Percentiles rank a stretch among this genome's conserved stretches.
These are phyloP conservation scores for Backusella sp. DNA, from an alignment of 192 early-diverging fungal species.

Conservation along the genomic window DNA sequence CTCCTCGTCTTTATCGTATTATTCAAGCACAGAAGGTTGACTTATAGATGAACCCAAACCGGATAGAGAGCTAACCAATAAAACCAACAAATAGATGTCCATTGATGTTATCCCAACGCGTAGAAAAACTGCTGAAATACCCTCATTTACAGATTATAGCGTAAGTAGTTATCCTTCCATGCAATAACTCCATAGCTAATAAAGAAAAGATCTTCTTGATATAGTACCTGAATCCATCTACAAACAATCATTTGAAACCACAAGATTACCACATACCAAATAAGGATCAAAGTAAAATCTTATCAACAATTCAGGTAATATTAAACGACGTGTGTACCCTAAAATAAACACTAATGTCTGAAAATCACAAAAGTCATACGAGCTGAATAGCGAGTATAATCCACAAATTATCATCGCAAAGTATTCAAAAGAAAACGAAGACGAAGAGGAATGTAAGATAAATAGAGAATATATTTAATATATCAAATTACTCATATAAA, in stretches of 20 bases:
- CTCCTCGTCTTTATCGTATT: neutral
- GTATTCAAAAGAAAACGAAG: neutral
- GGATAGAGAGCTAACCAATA: neutral
- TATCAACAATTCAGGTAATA: neutral
- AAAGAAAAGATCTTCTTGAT: neutral
- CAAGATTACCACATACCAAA: neutral
- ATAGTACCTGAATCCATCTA: neutral
- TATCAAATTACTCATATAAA: neutral
- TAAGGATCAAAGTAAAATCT: neutral
- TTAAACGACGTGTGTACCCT: neutral
- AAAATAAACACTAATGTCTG: neutral
- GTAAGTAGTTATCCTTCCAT: neutral
- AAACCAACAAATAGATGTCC: neutral
- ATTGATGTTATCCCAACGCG: neutral
- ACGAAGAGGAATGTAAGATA: neutral
- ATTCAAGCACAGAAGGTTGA: neutral
- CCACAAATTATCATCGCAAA: neutral
- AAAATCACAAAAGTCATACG: neutral
- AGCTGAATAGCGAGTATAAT: neutral
- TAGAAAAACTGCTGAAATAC: neutral
- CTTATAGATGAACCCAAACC: neutral
- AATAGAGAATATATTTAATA: neutral
- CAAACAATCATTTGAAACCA: neutral
- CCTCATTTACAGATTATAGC: neutral
- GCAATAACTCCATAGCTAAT: neutral